Base-by-base conservation (phyloP, 805 yeast species). In the Ogataea naganishii region DNA sequence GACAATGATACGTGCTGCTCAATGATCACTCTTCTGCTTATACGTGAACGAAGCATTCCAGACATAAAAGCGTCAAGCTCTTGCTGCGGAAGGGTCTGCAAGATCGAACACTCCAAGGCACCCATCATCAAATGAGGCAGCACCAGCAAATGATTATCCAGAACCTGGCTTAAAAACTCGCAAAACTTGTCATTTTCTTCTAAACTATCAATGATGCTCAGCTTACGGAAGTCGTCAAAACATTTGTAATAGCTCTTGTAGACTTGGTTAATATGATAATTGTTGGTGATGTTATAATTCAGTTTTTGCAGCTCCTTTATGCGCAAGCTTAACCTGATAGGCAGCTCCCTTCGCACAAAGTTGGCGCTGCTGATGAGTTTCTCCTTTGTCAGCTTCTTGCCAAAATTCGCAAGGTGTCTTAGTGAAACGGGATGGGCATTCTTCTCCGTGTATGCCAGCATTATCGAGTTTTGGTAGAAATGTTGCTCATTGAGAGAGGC, bases 111-210 rank as follows among this genome's bases (percentile, higher is more conserved):
- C 45, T 89, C 96, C 27, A 86, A 60, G 1, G 94, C 85, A 2
- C 97, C 97, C 86, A 86, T 82, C 65, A 89, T 80, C 36, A 88
- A 62, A 51, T 88, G 89, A 1, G 96, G 92, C 36, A 89, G 63
- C 38, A 85, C 82, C 32, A 80, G 60, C 28, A 85, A 66, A 56
- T 89, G 95, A 44, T 77, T 81, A 51, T 80, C 85, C 41, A 89
- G 59, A 38, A 86, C 69, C 19, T 67, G 62, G 17, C 71, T 65
- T 33, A 88, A 58, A 31, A 74, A 67, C 16, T 62, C 60, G 47
- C 94, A 79, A 51, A 89, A 88, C 40, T 56, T 56, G 23, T 72
- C 76, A 49, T 89, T 89, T 31, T 85, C 95, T 22, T 79, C 75
- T 21, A 85, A 53, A 0, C 80, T 72, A 18, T 65, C 62, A 36